These are phyloP conservation scores for Scheffersomyces quercinus DNA, from an alignment of 1,139 yeast genomes.

Conservation along the genomic window DNA sequence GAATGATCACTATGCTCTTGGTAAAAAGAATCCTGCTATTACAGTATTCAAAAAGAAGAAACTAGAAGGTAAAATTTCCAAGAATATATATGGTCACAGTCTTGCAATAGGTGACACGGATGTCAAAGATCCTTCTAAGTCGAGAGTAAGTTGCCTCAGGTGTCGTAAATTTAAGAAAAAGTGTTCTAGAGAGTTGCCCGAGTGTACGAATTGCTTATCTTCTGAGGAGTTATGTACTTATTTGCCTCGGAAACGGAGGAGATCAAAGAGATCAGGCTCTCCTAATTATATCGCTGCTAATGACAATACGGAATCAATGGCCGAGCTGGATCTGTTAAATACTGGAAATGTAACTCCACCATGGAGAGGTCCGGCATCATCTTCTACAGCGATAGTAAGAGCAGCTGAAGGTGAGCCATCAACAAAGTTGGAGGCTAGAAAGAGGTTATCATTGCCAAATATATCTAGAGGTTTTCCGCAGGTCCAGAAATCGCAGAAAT, in stretches of 20 bases:
- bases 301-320: too few species aligned
- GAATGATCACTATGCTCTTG: not conserved
- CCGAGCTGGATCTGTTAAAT: too few species aligned
- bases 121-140: conserved; percentile 13
- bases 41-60: conserved; percentile 26
- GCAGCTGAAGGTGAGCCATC: too few species aligned
- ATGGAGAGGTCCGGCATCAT: too few species aligned
- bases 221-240: conserved; percentile 26
- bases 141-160: conserved; percentile 24
- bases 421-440: not conserved
- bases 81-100: conserved; percentile 22
- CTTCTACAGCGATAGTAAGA: too few species aligned
- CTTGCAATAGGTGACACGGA: conserved; percentile 16
- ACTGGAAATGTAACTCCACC: too few species aligned
- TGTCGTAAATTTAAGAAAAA: conserved; percentile 27
- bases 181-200: conserved; percentile 24
- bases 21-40: conserved; percentile 11
- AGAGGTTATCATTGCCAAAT: conserved; percentile 6
- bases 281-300: too few species aligned
- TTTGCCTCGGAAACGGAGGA: conserved; percentile 16
- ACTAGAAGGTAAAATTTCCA: conserved; percentile 4
- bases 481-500: not conserved
- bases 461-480: conserved; percentile 1
- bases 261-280: not conserved
- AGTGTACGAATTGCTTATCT: conserved; percentile 23